Evolutionary conservation across 1,139 yeast genomes (phyloP).

Genomic region (Suhomyces anneliseae): DNA sequence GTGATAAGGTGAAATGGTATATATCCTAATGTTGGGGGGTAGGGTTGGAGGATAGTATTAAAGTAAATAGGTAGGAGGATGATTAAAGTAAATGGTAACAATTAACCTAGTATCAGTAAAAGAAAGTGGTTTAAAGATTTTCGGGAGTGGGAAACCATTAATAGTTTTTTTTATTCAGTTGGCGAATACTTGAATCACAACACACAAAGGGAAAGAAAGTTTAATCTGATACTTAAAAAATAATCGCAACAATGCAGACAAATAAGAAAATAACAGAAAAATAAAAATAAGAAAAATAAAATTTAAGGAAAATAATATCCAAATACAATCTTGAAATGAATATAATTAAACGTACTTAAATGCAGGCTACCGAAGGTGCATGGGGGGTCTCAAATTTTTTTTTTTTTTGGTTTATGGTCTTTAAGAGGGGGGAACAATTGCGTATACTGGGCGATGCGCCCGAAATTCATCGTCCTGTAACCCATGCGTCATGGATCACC

Average conservation of each 20-base stretch:
- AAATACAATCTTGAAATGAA: conserved; percentile 2
- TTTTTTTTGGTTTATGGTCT: not conserved
- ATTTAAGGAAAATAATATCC: not conserved
- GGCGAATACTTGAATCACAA: conserved; percentile 4
- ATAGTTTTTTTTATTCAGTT: conserved; percentile 6
- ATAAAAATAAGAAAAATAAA: not conserved
- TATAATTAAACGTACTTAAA: conserved; percentile 5
- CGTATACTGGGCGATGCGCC: not conserved
- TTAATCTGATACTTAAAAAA: conserved; percentile 4
- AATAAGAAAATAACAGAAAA: not conserved
- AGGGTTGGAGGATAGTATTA: too few relatives aligned
- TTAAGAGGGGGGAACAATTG: not conserved
- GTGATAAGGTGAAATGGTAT: too few relatives aligned
- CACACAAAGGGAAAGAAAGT: conserved; percentile 8
- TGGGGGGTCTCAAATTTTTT: not conserved
- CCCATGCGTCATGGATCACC: not conserved
- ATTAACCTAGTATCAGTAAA: not conserved
- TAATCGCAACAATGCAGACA: not conserved
- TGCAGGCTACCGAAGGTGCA: conserved; percentile 1
- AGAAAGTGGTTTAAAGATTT: not conserved
- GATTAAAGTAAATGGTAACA: too few relatives aligned
- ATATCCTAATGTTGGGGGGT: too few relatives aligned
- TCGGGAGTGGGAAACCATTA: conserved; percentile 5
- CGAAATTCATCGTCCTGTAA: not conserved
- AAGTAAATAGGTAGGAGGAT: too few relatives aligned